Evolutionary conservation across 2,329 filamentous ascomycete species (phyloP), one percentile per base, ranked within the genome.

Genomic region (Phyllosticta citribraziliensis): DNA sequence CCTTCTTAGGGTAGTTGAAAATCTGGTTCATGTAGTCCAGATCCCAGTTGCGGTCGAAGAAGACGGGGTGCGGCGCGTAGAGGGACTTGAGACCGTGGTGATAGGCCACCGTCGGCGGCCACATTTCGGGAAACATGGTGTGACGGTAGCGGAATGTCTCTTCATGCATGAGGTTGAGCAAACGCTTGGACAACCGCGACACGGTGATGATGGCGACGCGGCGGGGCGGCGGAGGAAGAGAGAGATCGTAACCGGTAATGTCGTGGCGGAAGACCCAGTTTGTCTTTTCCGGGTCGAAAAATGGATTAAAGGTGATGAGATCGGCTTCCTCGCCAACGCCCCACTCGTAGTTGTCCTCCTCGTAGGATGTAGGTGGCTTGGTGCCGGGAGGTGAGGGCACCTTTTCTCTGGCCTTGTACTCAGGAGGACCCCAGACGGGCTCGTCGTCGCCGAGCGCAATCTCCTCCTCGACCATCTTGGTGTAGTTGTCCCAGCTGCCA

Each of bases 51-150:
- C 88, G 83, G 72, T 93, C 88, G 68, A 91, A 89, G 72, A 86
- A 92, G 55, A 92, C 83, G 1, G 89, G 88, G 72, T 92, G 88
- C 11, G 89, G 89, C 11, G 85, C 88, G 68, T 87, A 89, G 3
- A 91, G 86, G 4, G 87, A 85, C 75, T 93, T 93, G 56, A 92
- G 78, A 5, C 89, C 88, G 70, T 94, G 88, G 64, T 91, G 83
- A 19, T 93, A 79, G 0, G 88, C 84, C 25, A 87, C 82, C 0
- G 87, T 87, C 60, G 88, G 85, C 0, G 88, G 84, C 63, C 86
- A 88, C 88, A 93, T 91, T 70, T 93, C 89, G 0, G 88, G 88
- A 62, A 87, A 88, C 67, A 92, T 85, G 68, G 77, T 75, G 69
- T 91, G 88, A 67, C 88, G 87, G 64, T 88, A 87, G 14, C 82